Evolutionary conservation across 2,329 filamentous ascomycete species (phyloP).

Genomic region (Helotiales sp.): DNA sequence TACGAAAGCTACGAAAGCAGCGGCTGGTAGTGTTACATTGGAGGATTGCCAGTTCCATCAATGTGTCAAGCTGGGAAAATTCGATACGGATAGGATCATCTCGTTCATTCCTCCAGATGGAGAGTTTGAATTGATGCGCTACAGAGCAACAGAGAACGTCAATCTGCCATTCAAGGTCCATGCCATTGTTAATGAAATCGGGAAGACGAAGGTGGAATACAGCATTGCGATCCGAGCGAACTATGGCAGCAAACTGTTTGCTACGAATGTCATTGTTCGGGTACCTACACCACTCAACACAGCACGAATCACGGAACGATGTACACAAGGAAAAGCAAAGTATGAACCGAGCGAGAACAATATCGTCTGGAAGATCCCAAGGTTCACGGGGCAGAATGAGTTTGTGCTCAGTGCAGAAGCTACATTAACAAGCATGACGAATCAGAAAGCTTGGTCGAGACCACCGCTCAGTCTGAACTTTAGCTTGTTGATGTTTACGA

Average conservation of each 20-base stretch:
- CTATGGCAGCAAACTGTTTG: constrained; percentile 93
- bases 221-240: constrained; percentile 97
- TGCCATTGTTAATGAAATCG: constrained; percentile 96
- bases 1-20: constrained; percentile 90
- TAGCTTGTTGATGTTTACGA: constrained; percentile 96
- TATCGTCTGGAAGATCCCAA: constrained; percentile 97
- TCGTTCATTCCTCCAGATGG: constrained; percentile 96
- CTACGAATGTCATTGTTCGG: constrained; percentile 91
- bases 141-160: constrained; percentile 96
- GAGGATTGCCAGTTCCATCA: constrained; percentile 99
- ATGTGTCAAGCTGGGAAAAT: constrained; percentile 95
- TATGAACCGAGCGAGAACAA: constrained; percentile 98
- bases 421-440: constrained; percentile 92
- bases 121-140: constrained; percentile 98
- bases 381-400: constrained; percentile 98
- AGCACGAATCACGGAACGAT: constrained; percentile 87
- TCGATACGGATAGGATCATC: constrained; percentile 95
- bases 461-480: constrained; percentile 92
- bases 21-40: constrained; percentile 90
- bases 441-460: constrained; percentile 94
- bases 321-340: constrained; percentile 94
- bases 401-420: constrained; percentile 94
- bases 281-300: constrained; percentile 97
- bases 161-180: constrained; percentile 99
- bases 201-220: constrained; percentile 97